Evolutionary conservation across 331 rosid genomes (phyloP).

Genomic region (Acacia concinna): DNA sequence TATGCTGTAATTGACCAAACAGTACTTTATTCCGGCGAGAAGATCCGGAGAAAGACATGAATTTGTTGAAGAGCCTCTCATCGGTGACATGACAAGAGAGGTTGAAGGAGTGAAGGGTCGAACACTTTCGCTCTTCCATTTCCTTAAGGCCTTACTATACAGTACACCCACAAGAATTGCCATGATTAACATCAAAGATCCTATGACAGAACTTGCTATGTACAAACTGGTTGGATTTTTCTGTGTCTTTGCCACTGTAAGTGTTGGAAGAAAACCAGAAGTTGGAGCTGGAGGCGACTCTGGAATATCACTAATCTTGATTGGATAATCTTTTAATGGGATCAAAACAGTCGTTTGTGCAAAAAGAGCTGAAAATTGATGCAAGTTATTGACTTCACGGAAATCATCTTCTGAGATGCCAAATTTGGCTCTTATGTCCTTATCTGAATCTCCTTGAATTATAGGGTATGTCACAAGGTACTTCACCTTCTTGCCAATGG

Average conservation of each 20-base stretch:
- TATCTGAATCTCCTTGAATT: conserved; percentile 31
- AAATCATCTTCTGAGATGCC: conserved; percentile 42
- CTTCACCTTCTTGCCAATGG: conserved; percentile 23
- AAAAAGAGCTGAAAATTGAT: conserved; percentile 27
- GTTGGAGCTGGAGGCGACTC: conserved; percentile 58
- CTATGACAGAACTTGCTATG: conserved; percentile 49
- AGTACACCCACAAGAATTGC: conserved; percentile 46
- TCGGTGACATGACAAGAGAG: conserved; percentile 40
- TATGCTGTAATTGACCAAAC: conserved; percentile 50
- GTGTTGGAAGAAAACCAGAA: conserved; percentile 52
- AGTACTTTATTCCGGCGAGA: conserved; percentile 61
- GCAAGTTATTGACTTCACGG: conserved; percentile 37
- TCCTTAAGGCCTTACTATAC: conserved; percentile 40
- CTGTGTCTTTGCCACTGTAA: conserved; percentile 18
- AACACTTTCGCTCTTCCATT: conserved; percentile 36
- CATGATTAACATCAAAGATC: conserved; percentile 37
- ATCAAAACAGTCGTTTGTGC: conserved; percentile 47
- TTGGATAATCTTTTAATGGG: conserved; percentile 39
- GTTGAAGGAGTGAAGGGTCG: conserved; percentile 39
- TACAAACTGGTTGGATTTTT: conserved; percentile 33
- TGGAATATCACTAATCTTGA: conserved; percentile 34
- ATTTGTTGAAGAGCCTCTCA: conserved; percentile 38
- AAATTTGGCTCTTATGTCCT: conserved; percentile 35
- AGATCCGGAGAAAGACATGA: conserved; percentile 65
- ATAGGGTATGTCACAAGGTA: conserved; percentile 68